A percentile compares a stretch with the other conserved stretches of the same genome.
These are phyloP conservation scores for Cutaneotrichosporon dermatis DNA, from an alignment of 1,284 basidiomycete species.

Conservation along the genomic window DNA sequence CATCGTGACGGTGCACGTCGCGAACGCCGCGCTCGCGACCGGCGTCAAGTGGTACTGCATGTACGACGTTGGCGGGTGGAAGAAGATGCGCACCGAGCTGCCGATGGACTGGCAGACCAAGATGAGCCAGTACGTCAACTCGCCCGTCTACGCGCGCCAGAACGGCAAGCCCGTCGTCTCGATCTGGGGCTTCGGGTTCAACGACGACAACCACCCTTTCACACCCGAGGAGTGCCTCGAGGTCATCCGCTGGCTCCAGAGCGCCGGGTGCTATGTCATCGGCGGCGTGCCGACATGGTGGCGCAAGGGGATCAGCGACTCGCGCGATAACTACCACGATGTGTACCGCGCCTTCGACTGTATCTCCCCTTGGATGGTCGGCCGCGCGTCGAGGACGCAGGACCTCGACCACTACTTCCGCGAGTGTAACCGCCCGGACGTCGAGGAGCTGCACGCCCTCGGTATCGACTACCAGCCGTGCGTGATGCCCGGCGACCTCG, in stretches of 20 bases:
- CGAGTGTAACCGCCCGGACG: slow-evolving; percentile 11
- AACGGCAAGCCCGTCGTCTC: slow-evolving; percentile 19
- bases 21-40: slow-evolving; percentile 8
- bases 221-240: slow-evolving; percentile 10
- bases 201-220: slow-evolving; percentile 14
- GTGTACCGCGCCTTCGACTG: slow-evolving; percentile 20
- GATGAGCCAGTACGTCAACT: slow-evolving; percentile 9
- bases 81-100: slow-evolving; percentile 11
- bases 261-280: slow-evolving; percentile 12
- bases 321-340: slow-evolving; percentile 8
- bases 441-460: slow-evolving; percentile 4
- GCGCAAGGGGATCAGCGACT: slow-evolving; percentile 13
- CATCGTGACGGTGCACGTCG: slow-evolving; percentile 8
- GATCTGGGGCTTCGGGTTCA: slow-evolving; percentile 23
- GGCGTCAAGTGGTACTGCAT: slow-evolving; percentile 22
- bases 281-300: slow-evolving; percentile 23
- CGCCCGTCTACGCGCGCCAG: slow-evolving; percentile 14
- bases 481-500: slow-evolving; percentile 21
- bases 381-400: slow-evolving; percentile 11
- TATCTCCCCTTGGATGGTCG: slow-evolving; percentile 23
- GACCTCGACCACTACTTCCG: slow-evolving; percentile 14
- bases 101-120: slow-evolving; percentile 16
- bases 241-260: slow-evolving; percentile 17
- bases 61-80: slow-evolving; percentile 20
- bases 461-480: slow-evolving; percentile 21